Conservation (phyloP, 805 yeast genomes). For the Jamesozyma hellenica region DNA sequence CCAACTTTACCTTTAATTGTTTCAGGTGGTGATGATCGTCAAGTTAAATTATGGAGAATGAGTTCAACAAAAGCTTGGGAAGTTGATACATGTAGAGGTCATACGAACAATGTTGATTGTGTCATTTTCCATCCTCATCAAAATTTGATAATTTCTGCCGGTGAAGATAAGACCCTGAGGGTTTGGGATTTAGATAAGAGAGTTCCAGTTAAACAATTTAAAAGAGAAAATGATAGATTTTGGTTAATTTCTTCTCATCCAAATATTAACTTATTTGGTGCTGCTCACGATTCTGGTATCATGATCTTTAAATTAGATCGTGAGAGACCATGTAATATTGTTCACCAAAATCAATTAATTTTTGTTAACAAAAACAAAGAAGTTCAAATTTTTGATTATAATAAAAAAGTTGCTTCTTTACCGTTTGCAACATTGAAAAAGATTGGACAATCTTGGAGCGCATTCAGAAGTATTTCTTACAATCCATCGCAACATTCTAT, state of each 20-base stretch:
- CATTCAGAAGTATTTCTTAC: slow-evolving; percentile 74
- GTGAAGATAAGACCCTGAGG: slow-evolving; percentile 92
- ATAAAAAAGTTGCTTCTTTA: slow-evolving; percentile 50
- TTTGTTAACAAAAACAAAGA: slow-evolving; percentile 79
- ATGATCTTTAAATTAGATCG: slow-evolving; percentile 96
- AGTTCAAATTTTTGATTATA: slow-evolving; percentile 68
- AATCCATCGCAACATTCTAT: slow-evolving; percentile 88
- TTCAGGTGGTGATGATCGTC: slow-evolving; percentile 92
- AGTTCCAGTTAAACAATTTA: slow-evolving; percentile 85
- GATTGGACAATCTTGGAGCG: slow-evolving; percentile 77
- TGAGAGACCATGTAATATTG: slow-evolving; percentile 68
- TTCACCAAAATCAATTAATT: slow-evolving; percentile 68
- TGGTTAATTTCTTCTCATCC: slow-evolving; percentile 92
- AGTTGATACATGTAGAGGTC: slow-evolving; percentile 97
- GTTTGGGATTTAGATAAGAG: slow-evolving; percentile 95
- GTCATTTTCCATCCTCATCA: slow-evolving; percentile 89
- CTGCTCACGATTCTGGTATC: slow-evolving; percentile 94
- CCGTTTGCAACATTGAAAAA: slow-evolving; percentile 79
- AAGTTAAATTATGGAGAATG: slow-evolving; percentile 95
- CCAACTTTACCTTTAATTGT: slow-evolving; percentile 92
- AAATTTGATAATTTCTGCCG: slow-evolving; percentile 83
- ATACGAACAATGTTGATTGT: slow-evolving; percentile 83
- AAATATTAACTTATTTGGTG: slow-evolving; percentile 80
- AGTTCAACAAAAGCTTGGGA: slow-evolving; percentile 98
- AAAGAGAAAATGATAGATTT: slow-evolving; percentile 88